Base-by-base conservation (phyloP, 2,329 filamentous ascomycete species). In the Fusarium begoniae region DNA sequence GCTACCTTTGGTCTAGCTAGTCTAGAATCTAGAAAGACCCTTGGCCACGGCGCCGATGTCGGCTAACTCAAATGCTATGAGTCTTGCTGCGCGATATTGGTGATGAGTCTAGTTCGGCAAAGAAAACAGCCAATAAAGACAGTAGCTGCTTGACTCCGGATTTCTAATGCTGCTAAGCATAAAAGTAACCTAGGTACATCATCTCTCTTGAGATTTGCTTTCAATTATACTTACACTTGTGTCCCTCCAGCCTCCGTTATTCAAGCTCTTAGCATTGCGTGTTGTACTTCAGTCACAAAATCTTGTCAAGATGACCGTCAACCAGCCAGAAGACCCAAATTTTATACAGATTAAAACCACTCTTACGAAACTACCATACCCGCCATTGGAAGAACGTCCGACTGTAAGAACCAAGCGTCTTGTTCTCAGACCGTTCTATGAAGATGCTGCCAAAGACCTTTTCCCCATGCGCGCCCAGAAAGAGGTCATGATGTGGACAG, bases 401-500 rank as follows among this genome's bases (percentile, higher is more conserved):
- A 28, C 37, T 4, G 28, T 59, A 30, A 40, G 13, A 17, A 67
- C 64, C 1, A 20, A 67, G 0, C 45, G 62, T 13, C 32, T 67
- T 3, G 2, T 66, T 6, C 64, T 67, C 17, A 66, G 7, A 4
- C 64, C 64, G 17, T 59, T 67, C 26, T 67, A 66, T 3, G 32
- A 67, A 12, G 32, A 37, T 50, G 64, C 51, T 4, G 64, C 62
- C 7, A 28, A 20, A 8, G 61, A 67, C 20, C 62, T 67, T 1
- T 66, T 40, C 8, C 64, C 64, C 2, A 51, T 67, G 64, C 64
- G 64, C 7, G 20, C 45, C 10, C 62, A 67, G 17, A 24, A 59
- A 47, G 64, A 66, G 10, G 62, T 66, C 26, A 67, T 67, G 64
- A 66, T 47, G 40, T 67, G 64, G 64, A 67, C 64, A 4, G 8